Percentiles rank a stretch among this genome's conserved stretches.
Conservation (phyloP, 352 stramenopile species). For the Globisporangium sylvaticum region DNA sequence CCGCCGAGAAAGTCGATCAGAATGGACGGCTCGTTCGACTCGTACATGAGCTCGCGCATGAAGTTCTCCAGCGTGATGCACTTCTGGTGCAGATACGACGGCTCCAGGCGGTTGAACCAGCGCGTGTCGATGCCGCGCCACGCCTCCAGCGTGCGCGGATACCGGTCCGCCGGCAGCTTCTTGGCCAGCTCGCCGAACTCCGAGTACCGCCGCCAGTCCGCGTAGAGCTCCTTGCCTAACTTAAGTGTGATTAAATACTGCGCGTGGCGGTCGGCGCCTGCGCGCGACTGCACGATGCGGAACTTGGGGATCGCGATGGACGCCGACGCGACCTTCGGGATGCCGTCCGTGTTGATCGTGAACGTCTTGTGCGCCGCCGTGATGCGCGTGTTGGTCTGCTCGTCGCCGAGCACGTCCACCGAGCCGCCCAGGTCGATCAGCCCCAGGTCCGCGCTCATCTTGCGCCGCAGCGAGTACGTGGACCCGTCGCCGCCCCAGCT, state of each 20-base stretch:
- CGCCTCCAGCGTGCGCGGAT: slow-evolving; percentile 54
- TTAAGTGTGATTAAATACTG: slow-evolving; percentile 88
- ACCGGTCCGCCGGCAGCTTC: slow-evolving; percentile 59
- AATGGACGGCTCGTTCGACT: slow-evolving; percentile 66
- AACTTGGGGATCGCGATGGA: slow-evolving; percentile 86
- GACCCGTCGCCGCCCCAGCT: slow-evolving; percentile 72
- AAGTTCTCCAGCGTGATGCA: slow-evolving; percentile 88
- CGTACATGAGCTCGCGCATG: slow-evolving; percentile 88
- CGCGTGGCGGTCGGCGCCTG: slow-evolving; percentile 74
- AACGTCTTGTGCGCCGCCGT: slow-evolving; percentile 87
- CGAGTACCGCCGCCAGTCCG: slow-evolving; percentile 86
- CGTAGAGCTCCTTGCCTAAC: slow-evolving; percentile 82
- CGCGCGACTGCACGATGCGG: slow-evolving; percentile 82
- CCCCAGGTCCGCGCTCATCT: slow-evolving; percentile 66
- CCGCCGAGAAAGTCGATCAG: slow-evolving; percentile 83
- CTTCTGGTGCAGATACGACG: slow-evolving; percentile 85
- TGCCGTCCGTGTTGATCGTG: slow-evolving; percentile 67
- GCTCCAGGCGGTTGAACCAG: slow-evolving; percentile 86
- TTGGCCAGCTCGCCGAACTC: slow-evolving; percentile 86
- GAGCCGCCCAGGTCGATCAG: slow-evolving; percentile 57
- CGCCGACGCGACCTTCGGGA: slow-evolving; percentile 72
- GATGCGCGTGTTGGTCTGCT: slow-evolving; percentile 80
- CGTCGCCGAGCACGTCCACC: slow-evolving; percentile 76
- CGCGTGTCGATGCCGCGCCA: slow-evolving; percentile 79
- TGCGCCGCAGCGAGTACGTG: slow-evolving; percentile 55